Conservation (phyloP, 495 filamentous ascomycete genomes). For the Trichoderma parareesei region DNA sequence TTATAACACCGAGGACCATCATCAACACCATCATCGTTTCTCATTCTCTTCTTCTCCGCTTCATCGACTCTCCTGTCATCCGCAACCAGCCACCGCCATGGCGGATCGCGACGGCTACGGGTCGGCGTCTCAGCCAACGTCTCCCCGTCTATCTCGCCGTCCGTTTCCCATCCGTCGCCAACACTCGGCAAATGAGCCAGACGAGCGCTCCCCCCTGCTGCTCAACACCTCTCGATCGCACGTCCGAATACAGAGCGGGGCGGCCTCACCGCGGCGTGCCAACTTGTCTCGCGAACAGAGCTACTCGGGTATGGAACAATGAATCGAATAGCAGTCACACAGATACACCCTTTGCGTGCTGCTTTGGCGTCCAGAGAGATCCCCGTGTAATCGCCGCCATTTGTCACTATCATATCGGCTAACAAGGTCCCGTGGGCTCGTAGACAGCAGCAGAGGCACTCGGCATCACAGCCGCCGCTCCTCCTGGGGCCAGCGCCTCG, state of each 20-base stretch:
- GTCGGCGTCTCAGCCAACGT: constrained; percentile 7
- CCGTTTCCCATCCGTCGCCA: not conserved
- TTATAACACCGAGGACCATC: no score
- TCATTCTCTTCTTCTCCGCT: not conserved
- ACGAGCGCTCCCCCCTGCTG: constrained; percentile 42
- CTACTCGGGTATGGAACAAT: constrained; percentile 30
- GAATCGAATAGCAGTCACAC: no score
- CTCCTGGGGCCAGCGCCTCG: constrained; percentile 51
- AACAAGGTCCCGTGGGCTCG: not conserved
- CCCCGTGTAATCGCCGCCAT: not conserved
- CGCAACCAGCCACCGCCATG: not conserved
- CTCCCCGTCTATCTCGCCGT: not conserved
- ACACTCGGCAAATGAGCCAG: constrained; percentile 29
- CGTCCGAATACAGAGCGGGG: constrained; percentile 34
- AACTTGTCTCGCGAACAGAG: constrained; percentile 41
- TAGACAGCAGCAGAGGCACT: constrained; percentile 39
- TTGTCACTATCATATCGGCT: constrained; percentile 11
- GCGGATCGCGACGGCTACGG: constrained; percentile 4
- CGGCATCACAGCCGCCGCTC: constrained; percentile 60
- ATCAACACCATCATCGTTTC: not conserved
- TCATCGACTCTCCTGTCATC: not conserved
- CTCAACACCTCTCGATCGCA: constrained; percentile 31
- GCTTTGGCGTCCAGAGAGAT: not conserved
- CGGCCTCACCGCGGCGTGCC: constrained; percentile 29
- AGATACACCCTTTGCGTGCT: no score